Conservation (phyloP, 352 stramenopile species). For the Globisporangium ultimum region DNA sequence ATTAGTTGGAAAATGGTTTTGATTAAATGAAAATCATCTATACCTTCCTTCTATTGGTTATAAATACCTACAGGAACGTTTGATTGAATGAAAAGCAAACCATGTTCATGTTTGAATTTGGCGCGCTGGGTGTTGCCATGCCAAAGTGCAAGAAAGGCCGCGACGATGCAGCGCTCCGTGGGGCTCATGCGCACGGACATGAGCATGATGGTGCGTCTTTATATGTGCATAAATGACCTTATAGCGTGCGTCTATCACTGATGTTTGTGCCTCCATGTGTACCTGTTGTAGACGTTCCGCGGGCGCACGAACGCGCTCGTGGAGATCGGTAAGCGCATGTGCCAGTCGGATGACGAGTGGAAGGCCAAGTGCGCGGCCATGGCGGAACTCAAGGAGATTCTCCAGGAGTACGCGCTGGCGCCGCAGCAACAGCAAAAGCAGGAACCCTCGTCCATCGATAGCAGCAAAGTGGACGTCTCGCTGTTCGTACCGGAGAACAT, state of each 20-base stretch:
- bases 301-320: conserved; percentile 45
- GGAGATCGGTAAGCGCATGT: conserved; percentile 48
- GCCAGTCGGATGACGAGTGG: conserved; percentile 53
- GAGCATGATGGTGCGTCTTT: conserved; percentile 45
- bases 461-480: conserved; percentile 13
- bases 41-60: too few relatives aligned
- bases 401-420: conserved; percentile 19
- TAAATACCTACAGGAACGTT: too few relatives aligned
- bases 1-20: background rate
- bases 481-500: conserved; percentile 51
- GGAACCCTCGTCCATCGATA: background rate
- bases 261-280: background rate
- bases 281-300: conserved; percentile 30
- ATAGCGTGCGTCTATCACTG: background rate
- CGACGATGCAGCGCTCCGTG: conserved; percentile 23
- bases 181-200: conserved; percentile 34
- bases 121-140: background rate
- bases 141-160: background rate
- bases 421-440: conserved; percentile 10
- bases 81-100: background rate
- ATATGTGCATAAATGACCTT: background rate
- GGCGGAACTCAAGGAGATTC: conserved; percentile 31
- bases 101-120: background rate
- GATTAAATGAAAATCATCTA: too few relatives aligned
- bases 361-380: conserved; percentile 55